Base-by-base conservation (phyloP, 1,284 basidiomycete species). In the Tetrapyrgos nigripes region DNA sequence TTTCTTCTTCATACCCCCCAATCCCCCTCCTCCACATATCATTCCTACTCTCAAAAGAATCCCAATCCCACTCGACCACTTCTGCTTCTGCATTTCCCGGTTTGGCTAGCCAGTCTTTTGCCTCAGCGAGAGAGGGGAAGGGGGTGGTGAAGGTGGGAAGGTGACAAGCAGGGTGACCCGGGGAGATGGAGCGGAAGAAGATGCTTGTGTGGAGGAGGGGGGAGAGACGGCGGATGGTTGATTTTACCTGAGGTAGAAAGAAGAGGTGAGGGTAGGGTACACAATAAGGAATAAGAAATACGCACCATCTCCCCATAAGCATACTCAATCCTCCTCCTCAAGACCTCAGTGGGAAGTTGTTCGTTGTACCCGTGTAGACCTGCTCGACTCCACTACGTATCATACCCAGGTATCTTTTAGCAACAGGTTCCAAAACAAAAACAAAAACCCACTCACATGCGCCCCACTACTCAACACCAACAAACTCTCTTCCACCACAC, bases 51-150 rank as follows among this genome's bases (percentile, higher is more conserved):
- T 58, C 61, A 27, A 73, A 70, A n/a, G 69, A 59, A 54, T 73
- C 71, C 71, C 71, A 73, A 54, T 73, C 71, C 70, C 68, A 70
- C 23, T 61, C 58, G 33, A 62, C 55, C 45, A 67, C 62, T 46
- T 68, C 49, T 19, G 53, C 40, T 53, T 70, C 70, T 23, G 61
- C 14, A n/a, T 40, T 40, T 40, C 19, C 37, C 17, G n/a, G 13
- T 40, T n/a, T 17, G 37, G 37, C 37, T 40, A n/a, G 6, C 19
- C 37, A 46, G 3, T 60, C 51, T 26, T 57, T 62, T 17, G 70
- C 71, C 3, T 48, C 19, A 23, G 54, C 43, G 19, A 31, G 51
- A 52, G 65, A 59, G n/a, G 31, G 45, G 53, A 72, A 71, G 5
- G 70, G 71, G 3, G 51, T 46, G 9, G 65, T 28, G 44, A 61